Conservation (phyloP, 306 rosid genomes). For the Trifolium repens region DNA sequence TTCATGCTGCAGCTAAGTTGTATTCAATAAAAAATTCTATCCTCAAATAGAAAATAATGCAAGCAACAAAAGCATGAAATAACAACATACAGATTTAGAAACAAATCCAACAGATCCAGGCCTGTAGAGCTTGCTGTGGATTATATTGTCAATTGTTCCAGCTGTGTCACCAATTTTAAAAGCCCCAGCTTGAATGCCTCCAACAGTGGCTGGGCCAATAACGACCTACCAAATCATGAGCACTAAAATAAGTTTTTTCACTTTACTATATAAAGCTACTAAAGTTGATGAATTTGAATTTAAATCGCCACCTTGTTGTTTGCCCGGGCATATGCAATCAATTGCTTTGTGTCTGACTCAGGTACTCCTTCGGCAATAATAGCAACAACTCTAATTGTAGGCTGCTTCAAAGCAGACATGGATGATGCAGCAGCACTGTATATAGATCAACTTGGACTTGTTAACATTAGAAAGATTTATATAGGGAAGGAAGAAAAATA, state of each 20-base stretch:
- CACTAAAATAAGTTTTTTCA: constrained; percentile 39
- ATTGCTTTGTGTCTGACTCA: constrained; percentile 86
- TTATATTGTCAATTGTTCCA: constrained; percentile 94
- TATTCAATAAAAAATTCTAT: constrained; percentile 15
- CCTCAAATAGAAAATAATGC: constrained; percentile 33
- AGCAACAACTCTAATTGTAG: constrained; percentile 94
- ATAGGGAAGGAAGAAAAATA: constrained; percentile 8
- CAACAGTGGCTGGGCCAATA: constrained; percentile 98
- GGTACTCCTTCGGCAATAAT: constrained; percentile 99
- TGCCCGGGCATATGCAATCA: constrained; percentile 92
- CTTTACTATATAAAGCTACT: constrained; percentile 24
- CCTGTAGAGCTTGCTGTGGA: constrained; percentile 95
- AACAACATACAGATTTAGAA: constrained; percentile 90
- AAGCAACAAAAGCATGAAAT: constrained; percentile 25
- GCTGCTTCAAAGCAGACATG: constrained; percentile 86
- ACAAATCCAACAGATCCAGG: constrained; percentile 99
- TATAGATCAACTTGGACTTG: constrained; percentile 31
- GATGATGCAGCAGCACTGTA: constrained; percentile 99
- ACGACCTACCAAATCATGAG: constrained; percentile 68
- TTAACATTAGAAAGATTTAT: neutral
- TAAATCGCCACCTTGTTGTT: constrained; percentile 79
- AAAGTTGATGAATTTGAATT: constrained; percentile 33
- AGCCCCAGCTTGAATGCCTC: constrained; percentile 99
- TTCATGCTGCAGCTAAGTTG: constrained; percentile 16
- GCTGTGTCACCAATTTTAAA: constrained; percentile 99